A percentile compares a stretch with the other conserved stretches of the same genome.
Conservation (phyloP, 2,329 filamentous ascomycete genomes). For the Fusarium sp. region DNA sequence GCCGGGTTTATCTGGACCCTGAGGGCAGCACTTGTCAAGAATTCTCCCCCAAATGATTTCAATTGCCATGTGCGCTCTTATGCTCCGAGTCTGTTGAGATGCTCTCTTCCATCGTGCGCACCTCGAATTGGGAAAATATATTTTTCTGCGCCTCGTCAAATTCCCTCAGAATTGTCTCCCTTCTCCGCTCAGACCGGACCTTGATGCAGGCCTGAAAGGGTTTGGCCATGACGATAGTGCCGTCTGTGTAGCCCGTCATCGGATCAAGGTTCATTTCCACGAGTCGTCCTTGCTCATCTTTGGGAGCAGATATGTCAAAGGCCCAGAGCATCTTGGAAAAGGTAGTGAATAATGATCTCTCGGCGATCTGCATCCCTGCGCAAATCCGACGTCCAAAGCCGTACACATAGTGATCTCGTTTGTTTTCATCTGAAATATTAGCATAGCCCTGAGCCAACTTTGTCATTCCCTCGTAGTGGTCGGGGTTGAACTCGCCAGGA, state of each 20-base stretch:
- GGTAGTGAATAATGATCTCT: background rate
- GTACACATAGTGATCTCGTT: background rate
- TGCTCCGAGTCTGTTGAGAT: too few relatives aligned
- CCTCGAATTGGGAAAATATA: too few relatives aligned
- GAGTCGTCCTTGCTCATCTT: background rate
- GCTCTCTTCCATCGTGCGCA: too few relatives aligned
- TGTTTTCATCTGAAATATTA: background rate
- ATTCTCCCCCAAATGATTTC: too few relatives aligned
- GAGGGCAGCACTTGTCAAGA: too few relatives aligned
- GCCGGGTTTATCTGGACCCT: too few relatives aligned
- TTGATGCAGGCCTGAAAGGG: background rate
- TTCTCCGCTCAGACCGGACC: background rate
- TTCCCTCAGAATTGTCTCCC: too few relatives aligned
- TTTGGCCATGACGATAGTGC: background rate
- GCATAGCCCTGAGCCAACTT: background rate
- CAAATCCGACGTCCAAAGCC: background rate
- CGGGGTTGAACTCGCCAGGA: background rate
- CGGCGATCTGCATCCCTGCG: background rate
- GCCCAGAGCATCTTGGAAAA: background rate
- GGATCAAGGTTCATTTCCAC: background rate
- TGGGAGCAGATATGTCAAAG: background rate
- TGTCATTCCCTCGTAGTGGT: background rate
- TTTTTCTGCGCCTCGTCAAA: too few relatives aligned
- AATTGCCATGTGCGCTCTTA: too few relatives aligned
- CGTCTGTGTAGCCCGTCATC: background rate